phyloP scores from a whole-genome alignment of 176 grass and related monocot species.

The Areca catechu region DNA sequence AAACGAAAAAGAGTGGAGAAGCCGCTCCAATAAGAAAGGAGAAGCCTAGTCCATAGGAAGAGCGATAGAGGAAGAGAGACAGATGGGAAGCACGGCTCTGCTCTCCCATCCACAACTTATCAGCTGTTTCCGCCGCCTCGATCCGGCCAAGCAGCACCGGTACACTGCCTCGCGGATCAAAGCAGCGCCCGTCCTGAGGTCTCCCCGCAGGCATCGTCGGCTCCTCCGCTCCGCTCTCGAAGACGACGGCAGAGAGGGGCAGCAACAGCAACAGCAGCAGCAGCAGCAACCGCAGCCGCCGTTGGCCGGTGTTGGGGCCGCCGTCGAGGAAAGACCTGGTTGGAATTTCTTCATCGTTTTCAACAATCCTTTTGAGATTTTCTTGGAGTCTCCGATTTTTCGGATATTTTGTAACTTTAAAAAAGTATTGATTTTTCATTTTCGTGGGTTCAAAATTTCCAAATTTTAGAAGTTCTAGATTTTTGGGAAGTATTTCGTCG shows the following conservation, averaged over 20 bases:
- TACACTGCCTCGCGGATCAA: neutral
- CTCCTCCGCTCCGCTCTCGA: constrained; percentile 15
- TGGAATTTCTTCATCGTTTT: neutral
- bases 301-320: constrained; percentile 23
- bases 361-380: neutral
- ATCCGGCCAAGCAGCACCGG: neutral
- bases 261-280: too few species aligned
- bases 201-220: constrained; percentile 8
- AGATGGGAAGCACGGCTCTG: constrained; percentile 53
- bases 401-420: too few species aligned
- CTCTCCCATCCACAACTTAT: constrained; percentile 37
- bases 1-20: too few species aligned
- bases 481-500: too few species aligned
- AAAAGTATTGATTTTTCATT: too few species aligned
- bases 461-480: too few species aligned
- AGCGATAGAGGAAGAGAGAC: neutral
- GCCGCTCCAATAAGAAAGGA: too few species aligned
- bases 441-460: too few species aligned
- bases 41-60: neutral
- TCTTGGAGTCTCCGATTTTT: too few species aligned
- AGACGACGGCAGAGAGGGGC: constrained; percentile 17
- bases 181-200: too few species aligned
- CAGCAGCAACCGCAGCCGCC: neutral
- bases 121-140: constrained; percentile 10
- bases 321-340: constrained; percentile 54